Evolutionary conservation across 2,329 filamentous ascomycete species (phyloP).

Genomic region (Whalleya microplaca): DNA sequence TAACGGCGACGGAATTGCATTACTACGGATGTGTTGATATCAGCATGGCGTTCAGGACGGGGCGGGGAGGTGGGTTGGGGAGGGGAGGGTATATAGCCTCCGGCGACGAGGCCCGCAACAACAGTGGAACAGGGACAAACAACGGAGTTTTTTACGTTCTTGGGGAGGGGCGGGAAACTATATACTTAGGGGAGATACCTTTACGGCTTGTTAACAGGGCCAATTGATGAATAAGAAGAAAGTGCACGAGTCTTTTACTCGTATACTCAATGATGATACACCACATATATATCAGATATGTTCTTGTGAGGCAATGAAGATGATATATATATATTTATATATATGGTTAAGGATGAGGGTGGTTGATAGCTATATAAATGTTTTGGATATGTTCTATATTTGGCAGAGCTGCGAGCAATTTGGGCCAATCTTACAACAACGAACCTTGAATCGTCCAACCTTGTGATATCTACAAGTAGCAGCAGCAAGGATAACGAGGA

Average conservation of each 20-base stretch:
- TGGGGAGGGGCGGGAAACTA: constrained; percentile 13
- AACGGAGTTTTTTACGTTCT: constrained; percentile 25
- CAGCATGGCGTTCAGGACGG: constrained; percentile 36
- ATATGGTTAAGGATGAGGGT: neutral
- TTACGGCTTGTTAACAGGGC: constrained; percentile 10
- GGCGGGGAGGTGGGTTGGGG: too few relatives aligned
- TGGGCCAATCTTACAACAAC: too few relatives aligned
- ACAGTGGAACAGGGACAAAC: constrained; percentile 19
- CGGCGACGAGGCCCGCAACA: constrained; percentile 13
- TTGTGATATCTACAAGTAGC: too few relatives aligned
- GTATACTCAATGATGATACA: constrained; percentile 19
- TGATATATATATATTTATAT: neutral
- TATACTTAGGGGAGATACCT: constrained; percentile 20
- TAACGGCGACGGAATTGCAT: constrained; percentile 19
- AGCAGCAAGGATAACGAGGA: too few relatives aligned
- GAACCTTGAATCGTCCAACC: too few relatives aligned
- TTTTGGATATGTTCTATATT: too few relatives aligned
- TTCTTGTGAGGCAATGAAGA: neutral
- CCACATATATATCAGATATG: neutral
- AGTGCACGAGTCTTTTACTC: constrained; percentile 8
- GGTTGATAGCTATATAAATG: too few relatives aligned
- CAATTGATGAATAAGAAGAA: constrained; percentile 9
- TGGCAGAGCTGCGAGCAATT: too few relatives aligned
- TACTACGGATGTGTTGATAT: constrained; percentile 31
- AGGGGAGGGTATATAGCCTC: constrained; percentile 14